A percentile compares a stretch with the other conserved stretches of the same genome.
Evolutionary conservation across 805 yeast species (phyloP).

Genomic region (Wickerhamomyces alni): DNA sequence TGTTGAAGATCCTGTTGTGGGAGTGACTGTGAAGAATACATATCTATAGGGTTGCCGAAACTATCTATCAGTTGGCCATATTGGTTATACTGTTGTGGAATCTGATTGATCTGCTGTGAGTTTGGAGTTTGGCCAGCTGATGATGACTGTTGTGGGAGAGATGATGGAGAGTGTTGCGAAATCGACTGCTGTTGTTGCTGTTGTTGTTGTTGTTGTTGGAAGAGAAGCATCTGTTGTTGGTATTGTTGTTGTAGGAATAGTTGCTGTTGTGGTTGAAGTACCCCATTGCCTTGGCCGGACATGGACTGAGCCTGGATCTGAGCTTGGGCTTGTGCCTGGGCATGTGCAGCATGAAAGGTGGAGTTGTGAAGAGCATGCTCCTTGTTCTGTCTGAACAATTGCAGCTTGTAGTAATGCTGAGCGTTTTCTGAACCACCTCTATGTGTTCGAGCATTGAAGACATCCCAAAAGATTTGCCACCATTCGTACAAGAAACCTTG

Average conservation of each 20-base stretch:
- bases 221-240: conserved; percentile 13
- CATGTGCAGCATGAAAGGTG: conserved; percentile 37
- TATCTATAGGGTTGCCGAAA: conserved; percentile 6
- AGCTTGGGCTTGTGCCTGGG: conserved; percentile 29
- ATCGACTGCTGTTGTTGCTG: conserved; percentile 2
- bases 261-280: conserved; percentile 14
- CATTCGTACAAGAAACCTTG: conserved; percentile 86
- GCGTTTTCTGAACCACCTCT: conserved; percentile 60
- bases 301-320: conserved; percentile 5
- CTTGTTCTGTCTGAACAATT: conserved; percentile 52
- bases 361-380: conserved; percentile 44
- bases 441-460: conserved; percentile 74
- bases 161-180: conserved; percentile 1
- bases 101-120: background rate
- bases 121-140: background rate
- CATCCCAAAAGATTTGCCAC: conserved; percentile 97
- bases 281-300: background rate
- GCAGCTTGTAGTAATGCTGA: conserved; percentile 63
- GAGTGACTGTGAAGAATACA: conserved; percentile 16
- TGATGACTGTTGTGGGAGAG: background rate
- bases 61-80: conserved; percentile 4
- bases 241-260: conserved; percentile 28
- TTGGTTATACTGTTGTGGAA: conserved; percentile 3
- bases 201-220: conserved; percentile 25
- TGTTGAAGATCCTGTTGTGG: conserved; percentile 24